phyloP scores from a whole-genome alignment of 2,329 filamentous ascomycete genomes.

The Paracorniculantispora psalliotae region DNA sequence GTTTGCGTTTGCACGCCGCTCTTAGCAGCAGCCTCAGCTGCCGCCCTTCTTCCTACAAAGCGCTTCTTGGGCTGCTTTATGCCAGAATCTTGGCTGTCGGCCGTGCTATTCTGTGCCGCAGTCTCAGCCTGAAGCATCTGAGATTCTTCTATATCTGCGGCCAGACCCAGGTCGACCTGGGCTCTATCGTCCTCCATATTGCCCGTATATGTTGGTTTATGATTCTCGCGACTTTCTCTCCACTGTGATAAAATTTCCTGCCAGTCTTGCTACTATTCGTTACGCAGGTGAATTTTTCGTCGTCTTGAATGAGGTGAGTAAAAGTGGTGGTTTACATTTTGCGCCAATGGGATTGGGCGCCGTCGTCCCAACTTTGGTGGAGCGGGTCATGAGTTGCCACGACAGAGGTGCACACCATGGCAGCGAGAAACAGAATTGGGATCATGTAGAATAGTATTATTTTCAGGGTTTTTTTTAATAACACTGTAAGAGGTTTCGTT shows the following conservation, averaged over 20 bases:
- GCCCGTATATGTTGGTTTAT: not conserved
- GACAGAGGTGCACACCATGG: not conserved
- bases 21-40: slow-evolving; percentile 51
- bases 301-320: slow-evolving; percentile 3
- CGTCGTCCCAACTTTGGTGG: slow-evolving; percentile 2
- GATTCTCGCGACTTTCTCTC: not conserved
- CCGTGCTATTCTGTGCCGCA: slow-evolving; percentile 22
- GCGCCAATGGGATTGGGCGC: slow-evolving; percentile 12
- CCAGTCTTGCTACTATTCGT: not conserved
- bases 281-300: not conserved
- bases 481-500: no score
- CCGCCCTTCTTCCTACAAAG: slow-evolving; percentile 80
- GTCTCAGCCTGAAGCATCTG: slow-evolving; percentile 32
- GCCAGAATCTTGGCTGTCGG: slow-evolving; percentile 34
- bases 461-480: no score
- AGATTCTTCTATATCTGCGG: slow-evolving; percentile 56
- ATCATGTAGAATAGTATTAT: no score
- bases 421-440: no score
- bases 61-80: slow-evolving; percentile 79
- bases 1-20: slow-evolving; percentile 25
- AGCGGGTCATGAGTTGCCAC: slow-evolving; percentile 1
- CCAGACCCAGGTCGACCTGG: slow-evolving; percentile 64
- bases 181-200: slow-evolving; percentile 73
- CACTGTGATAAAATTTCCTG: not conserved
- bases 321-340: slow-evolving; percentile 12